Base-by-base conservation (phyloP, 1,284 basidiomycete genomes). In the Boletus semigastroideus region DNA sequence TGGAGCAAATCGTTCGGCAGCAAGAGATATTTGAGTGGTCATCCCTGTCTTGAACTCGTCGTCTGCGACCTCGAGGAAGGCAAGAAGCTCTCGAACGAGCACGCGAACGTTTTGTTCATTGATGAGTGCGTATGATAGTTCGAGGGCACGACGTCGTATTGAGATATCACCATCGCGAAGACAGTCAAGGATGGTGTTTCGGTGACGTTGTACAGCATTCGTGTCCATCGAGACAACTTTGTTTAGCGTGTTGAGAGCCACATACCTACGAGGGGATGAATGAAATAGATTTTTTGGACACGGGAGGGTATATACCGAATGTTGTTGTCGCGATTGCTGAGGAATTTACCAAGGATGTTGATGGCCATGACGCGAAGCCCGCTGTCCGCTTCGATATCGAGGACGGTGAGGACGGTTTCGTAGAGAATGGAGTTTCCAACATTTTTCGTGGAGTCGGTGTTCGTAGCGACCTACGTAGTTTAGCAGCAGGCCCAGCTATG, bases 171-270 rank as follows among this genome's bases (percentile, higher is more conserved):
- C 97, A 62, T 99, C 97, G 16, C 96, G 88, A 33, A 99, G 78
- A 76, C 97, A 99, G 70, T 98, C 97, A 27, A 99, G 85, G 60
- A 99, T 98, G 61, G 94, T 99, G 71, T 96, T 95, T 37, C 95
- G 90, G 71, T 99, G 97, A 25, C 97, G 86, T 72, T 98, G 96
- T 0, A 99, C 97, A 22, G 97, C 97, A 66, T 95, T 96, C 10
- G 96, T 98, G 72, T 99, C 96, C 78, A 99, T 96, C 11, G 90
- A 82, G 4, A 99, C 96, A 25, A 99, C 96, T 72, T 99, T 99
- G 80, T 97, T 98, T 42, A 99, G 82, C 0, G 97, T 99, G 72
- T 99, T 96, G 46, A 99, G 82, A 6, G 97, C 96, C 41, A 99
- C 97, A 70, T 99, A 99, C 51, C 95, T 95, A 62, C 9, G 47